Evolutionary conservation across 495 filamentous ascomycete species (phyloP), one percentile per base, ranked within the genome.

Genomic region (Xylaria venustula): DNA sequence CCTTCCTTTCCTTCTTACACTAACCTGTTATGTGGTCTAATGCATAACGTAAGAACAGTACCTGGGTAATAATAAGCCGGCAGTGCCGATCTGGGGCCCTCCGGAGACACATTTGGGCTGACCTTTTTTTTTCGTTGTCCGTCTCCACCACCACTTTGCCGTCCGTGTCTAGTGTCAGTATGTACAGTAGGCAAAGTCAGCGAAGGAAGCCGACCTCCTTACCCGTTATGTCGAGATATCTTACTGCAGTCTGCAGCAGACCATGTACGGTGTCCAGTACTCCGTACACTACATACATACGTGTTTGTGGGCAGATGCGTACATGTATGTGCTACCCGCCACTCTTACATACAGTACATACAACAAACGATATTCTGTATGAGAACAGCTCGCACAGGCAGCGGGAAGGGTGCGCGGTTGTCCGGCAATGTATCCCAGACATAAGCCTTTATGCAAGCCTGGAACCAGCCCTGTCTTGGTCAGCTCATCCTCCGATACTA

Each of bases 381-480:
- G n/a, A n/a, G n/a, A n/a, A n/a, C n/a, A n/a, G n/a, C n/a, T n/a
- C n/a, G n/a, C n/a, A n/a, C n/a, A n/a, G n/a, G n/a, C n/a, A n/a
- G n/a, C n/a, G n/a, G n/a, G n/a, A n/a, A n/a, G n/a, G n/a, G n/a
- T 28, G 32, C 19, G 12, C 41, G 1, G 22, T 28, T 54, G 14
- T 36, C 28, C 34, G 51, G 51, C 51, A 42, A 2, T 2, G 3
- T 28, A 19, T 41, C 9, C 51, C 28, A 56, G 42, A 48, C 34
- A 45, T 58, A 37, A 49, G 45, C 55, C 30, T 50, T 50, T 23
- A 58, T 58, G 55, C 55, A 50, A 28, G 32, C 45, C 44, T 49
- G 28, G 15, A n/a, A 49, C 23, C 7, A 23, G 42, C 42, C n/a
- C n/a, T 7, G 53, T 45, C 53, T 55, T 55, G 40, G 52, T 55